Base-by-base conservation (phyloP, 2,329 filamentous ascomycete species). In the Ophiostoma perfectum region DNA sequence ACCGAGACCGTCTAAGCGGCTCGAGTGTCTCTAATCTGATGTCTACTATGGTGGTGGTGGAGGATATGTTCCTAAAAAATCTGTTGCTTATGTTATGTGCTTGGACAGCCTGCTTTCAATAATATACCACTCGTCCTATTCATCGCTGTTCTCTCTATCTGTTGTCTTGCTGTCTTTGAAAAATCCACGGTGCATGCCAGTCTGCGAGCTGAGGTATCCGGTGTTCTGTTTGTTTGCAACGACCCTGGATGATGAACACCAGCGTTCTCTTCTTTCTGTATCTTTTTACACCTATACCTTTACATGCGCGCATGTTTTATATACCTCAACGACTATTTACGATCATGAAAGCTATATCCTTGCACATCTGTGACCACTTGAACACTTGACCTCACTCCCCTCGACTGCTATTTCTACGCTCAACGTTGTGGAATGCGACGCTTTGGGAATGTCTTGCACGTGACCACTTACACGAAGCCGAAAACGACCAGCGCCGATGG, bases 81-180 rank as follows among this genome's bases (percentile, higher is more conserved):
- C 9, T 60, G 18, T 14, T 60, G 27, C 11, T 55, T 12, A 2
- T 60, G 14, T 60, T 38, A 12, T 36, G 55, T 60, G 11, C 55
- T 38, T 38, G 55, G 55, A 60, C 55, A 60, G 55, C 55, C 55
- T 60, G 55, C 55, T 60, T 60, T 60, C 49, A 55, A 55, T 55
- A 60, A 60, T 60, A 60, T 60, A 60, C 55, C 55, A 60, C 55
- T 60, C 38, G 49, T 60, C 27, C 27, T 27, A 38, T 38, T 60
- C 38, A 60, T 60, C n/a, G 27, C 27, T 8, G 7, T 2, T n/a
- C 3, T 18, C 47, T n/a, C 42, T 47, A 44, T 44, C 42, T 58
- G 11, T 38, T 60, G 18, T 18, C 12, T 27, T 55, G 49, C 18
- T 60, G 55, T 18, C 55, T 60, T 60, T 52, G 49, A 60, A 5